These are phyloP conservation scores for Lichtheimia hyalospora DNA, from an alignment of 371 early-diverging fungal species.

Conservation along the genomic window DNA sequence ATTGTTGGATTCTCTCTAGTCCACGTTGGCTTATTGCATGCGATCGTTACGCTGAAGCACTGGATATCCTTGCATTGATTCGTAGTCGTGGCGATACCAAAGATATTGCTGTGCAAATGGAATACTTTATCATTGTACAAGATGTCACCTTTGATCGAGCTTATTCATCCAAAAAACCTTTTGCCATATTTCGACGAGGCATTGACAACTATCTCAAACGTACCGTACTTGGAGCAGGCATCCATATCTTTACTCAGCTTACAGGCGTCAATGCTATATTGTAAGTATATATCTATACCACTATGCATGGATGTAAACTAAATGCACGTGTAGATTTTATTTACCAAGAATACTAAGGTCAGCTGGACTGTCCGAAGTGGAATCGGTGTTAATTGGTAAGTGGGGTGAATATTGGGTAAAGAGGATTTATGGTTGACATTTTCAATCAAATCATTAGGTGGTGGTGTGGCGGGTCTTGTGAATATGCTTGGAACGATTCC, in stretches of 20 bases:
- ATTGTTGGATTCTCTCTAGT: constrained; percentile 29
- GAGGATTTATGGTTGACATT: no score
- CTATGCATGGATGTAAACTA: background rate
- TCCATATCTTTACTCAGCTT: constrained; percentile 75
- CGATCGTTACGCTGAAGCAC: constrained; percentile 69
- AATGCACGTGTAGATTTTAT: constrained; percentile 41
- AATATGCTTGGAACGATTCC: constrained; percentile 25
- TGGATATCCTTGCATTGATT: constrained; percentile 66
- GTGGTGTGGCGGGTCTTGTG: constrained; percentile 20
- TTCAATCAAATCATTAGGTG: constrained; percentile 6
- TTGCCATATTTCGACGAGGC: constrained; percentile 39
- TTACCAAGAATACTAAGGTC: constrained; percentile 66
- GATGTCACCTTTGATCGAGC: constrained; percentile 70
- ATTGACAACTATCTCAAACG: constrained; percentile 59
- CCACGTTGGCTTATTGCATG: constrained; percentile 86
- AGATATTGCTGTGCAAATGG: constrained; percentile 36
- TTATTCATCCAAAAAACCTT: constrained; percentile 67
- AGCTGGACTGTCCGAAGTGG: constrained; percentile 53
- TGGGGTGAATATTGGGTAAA: background rate
- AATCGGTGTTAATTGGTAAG: constrained; percentile 49
- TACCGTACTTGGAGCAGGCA: constrained; percentile 64
- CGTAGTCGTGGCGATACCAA: constrained; percentile 33
- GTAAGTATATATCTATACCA: constrained; percentile 33
- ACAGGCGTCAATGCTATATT: constrained; percentile 77
- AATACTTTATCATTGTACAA: constrained; percentile 74